Evolutionary conservation across 306 rosid species (phyloP).

Genomic region (Cyclanthera cordifolia): DNA sequence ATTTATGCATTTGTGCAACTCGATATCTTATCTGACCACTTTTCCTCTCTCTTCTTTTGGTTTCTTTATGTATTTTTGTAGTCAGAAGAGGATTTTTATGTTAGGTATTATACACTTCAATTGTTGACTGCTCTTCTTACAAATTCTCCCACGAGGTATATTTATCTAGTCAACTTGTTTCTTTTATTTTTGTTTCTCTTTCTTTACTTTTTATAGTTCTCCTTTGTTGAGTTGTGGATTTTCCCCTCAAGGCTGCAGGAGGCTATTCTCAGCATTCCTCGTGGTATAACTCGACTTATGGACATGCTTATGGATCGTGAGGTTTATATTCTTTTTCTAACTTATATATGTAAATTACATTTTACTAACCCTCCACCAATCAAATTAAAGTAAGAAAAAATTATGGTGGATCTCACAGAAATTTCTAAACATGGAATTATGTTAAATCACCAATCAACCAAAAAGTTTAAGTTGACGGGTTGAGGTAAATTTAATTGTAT

Average conservation of each 20-base stretch:
- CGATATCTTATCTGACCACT: neutral
- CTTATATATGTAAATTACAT: neutral
- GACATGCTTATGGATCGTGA: constrained; percentile 99
- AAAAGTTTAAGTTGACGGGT: no score
- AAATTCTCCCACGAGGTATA: constrained; percentile 75
- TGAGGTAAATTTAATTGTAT: no score
- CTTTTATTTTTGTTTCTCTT: neutral
- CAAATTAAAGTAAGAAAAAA: neutral
- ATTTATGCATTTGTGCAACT: neutral
- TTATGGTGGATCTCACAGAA: neutral
- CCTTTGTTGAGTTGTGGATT: constrained; percentile 23
- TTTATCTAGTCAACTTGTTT: neutral
- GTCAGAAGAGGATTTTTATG: constrained; percentile 94
- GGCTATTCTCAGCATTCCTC: constrained; percentile 82
- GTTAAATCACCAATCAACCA: no score
- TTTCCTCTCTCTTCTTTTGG: neutral
- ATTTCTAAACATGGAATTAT: no score
- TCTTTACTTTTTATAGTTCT: constrained; percentile 3
- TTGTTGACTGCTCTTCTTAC: constrained; percentile 79
- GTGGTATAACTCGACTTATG: constrained; percentile 85
- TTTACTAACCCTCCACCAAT: neutral
- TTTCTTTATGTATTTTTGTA: constrained; percentile 28
- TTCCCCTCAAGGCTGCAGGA: constrained; percentile 73
- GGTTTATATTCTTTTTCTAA: constrained; percentile 32
- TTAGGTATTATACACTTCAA: constrained; percentile 87